phyloP scores from a whole-genome alignment of 2,329 filamentous ascomycete genomes.

The Graphium sp. region DNA sequence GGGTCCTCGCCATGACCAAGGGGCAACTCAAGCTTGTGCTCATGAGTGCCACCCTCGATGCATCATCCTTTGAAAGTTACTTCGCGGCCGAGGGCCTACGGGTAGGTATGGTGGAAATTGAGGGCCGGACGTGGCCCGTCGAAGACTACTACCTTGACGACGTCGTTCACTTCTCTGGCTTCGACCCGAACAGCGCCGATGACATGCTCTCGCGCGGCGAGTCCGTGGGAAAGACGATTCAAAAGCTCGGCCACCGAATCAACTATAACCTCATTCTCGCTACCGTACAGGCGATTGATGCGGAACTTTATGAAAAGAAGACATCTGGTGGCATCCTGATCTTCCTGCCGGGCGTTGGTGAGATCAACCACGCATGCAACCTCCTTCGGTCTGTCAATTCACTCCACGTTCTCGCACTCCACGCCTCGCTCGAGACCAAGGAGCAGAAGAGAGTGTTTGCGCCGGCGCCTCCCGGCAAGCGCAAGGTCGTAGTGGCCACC shows the following conservation, averaged over 20 bases:
- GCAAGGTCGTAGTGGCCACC: conserved; percentile 87
- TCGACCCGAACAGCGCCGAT: conserved; percentile 34
- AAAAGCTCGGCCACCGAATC: conserved; percentile 63
- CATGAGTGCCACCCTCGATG: conserved; percentile 94
- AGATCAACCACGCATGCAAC: conserved; percentile 71
- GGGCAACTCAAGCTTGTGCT: conserved; percentile 79
- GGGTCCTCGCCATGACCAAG: conserved; percentile 57
- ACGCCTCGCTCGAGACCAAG: conserved; percentile 75
- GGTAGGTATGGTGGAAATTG: conserved; percentile 73
- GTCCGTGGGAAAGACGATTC: conserved; percentile 52
- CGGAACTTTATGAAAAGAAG: conserved; percentile 46
- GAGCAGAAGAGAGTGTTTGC: conserved; percentile 83
- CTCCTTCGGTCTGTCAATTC: conserved; percentile 42
- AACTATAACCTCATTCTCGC: conserved; percentile 79
- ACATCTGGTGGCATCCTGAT: conserved; percentile 75
- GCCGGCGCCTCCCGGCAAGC: conserved; percentile 56
- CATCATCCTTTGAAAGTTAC: conserved; percentile 68
- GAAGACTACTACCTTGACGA: conserved; percentile 84
- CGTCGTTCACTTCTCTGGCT: conserved; percentile 64
- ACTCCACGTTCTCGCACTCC: conserved; percentile 70
- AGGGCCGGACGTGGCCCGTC: conserved; percentile 79
- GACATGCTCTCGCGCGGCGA: conserved; percentile 23
- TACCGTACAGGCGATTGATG: conserved; percentile 68
- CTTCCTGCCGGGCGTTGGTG: conserved; percentile 80
- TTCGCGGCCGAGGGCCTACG: conserved; percentile 51